Percentiles rank a stretch among this genome's conserved stretches.
phyloP scores from a whole-genome alignment of 805 yeast species.

The Wickerhamomyces rabaulensis region DNA sequence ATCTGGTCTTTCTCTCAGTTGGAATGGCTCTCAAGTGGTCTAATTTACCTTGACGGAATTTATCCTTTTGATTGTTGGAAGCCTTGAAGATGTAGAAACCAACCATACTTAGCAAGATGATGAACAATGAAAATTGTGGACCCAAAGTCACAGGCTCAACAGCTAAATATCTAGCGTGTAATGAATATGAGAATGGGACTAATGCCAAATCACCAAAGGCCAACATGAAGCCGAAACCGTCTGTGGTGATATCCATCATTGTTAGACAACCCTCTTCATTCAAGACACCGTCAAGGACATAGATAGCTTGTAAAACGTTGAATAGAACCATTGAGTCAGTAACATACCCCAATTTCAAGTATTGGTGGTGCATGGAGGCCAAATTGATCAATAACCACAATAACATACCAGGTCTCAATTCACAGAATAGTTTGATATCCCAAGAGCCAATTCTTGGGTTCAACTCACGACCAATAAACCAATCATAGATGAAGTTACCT shows the following conservation, averaged over 20 bases:
- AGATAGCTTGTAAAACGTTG: slow-evolving; percentile 66
- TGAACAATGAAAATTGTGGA: slow-evolving; percentile 25
- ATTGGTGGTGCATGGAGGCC: slow-evolving; percentile 80
- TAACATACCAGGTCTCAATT: slow-evolving; percentile 89
- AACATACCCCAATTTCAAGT: slow-evolving; percentile 49
- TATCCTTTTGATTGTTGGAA: slow-evolving; percentile 79
- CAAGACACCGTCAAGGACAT: slow-evolving; percentile 85
- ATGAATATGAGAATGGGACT: slow-evolving; percentile 86
- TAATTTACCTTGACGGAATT: slow-evolving; percentile 75
- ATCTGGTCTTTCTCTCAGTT: slow-evolving; percentile 72
- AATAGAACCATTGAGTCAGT: slow-evolving; percentile 71
- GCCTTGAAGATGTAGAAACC: slow-evolving; percentile 84
- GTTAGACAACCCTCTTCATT: slow-evolving; percentile 86
- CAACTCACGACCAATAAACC: slow-evolving; percentile 96
- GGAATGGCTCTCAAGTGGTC: slow-evolving; percentile 62
- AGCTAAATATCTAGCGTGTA: slow-evolving; percentile 81
- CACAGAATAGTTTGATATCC: slow-evolving; percentile 90
- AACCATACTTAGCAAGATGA: slow-evolving; percentile 42
- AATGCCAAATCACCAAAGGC: slow-evolving; percentile 90
- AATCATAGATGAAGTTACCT: slow-evolving; percentile 69
- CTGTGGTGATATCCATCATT: slow-evolving; percentile 95
- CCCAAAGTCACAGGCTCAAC: slow-evolving; percentile 58
- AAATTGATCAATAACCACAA: slow-evolving; percentile 78
- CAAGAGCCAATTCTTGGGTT: slow-evolving; percentile 83
- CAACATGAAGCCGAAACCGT: slow-evolving; percentile 96